phyloP scores from a whole-genome alignment of 257 asterid genomes.

The Capsicum chinense region DNA sequence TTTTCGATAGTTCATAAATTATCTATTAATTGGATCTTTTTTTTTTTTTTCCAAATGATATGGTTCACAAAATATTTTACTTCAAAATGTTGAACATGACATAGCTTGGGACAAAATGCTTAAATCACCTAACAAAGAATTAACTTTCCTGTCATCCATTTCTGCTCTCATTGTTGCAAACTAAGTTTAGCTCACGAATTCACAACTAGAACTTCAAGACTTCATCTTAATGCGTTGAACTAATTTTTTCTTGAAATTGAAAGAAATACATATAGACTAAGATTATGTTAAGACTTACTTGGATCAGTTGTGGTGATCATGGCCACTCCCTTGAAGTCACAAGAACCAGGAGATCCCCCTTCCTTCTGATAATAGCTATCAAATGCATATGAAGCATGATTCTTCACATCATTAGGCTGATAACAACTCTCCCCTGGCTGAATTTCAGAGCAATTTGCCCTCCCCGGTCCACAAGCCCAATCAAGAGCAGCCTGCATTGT shows the following conservation, averaged over 20 bases:
- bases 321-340: conserved; percentile 98
- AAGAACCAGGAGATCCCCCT: conserved; percentile 69
- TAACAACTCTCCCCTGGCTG: conserved; percentile 97
- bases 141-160: background rate
- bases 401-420: conserved; percentile 81
- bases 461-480: conserved; percentile 99
- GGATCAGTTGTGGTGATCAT: conserved; percentile 98
- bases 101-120: conserved; percentile 4
- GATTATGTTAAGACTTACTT: conserved; percentile 57
- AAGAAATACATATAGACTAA: background rate
- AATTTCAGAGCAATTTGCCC: conserved; percentile 92
- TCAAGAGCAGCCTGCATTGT: conserved; percentile 92
- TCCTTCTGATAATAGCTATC: conserved; percentile 91
- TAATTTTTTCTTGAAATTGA: background rate
- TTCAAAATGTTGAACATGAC: background rate
- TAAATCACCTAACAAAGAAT: background rate
- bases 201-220: conserved; percentile 7
- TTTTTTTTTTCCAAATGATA: background rate
- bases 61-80: background rate
- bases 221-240: background rate
- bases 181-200: background rate
- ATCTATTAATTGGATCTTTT: background rate
- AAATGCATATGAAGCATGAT: conserved; percentile 92
- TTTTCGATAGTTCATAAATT: background rate
- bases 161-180: background rate